phyloP scores from a whole-genome alignment of 805 yeast species.

The Saturnispora saitoi region DNA sequence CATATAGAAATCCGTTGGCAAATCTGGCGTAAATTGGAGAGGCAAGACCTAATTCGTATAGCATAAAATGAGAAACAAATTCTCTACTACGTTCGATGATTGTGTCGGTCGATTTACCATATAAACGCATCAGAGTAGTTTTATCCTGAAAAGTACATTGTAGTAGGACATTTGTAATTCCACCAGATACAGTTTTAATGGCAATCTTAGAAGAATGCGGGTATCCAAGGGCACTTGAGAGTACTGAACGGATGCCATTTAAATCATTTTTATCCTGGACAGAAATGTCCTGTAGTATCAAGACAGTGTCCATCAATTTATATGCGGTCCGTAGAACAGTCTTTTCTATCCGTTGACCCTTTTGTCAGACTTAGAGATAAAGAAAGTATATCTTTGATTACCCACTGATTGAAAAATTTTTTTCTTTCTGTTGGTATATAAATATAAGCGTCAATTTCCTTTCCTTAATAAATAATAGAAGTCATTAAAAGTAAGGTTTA shows the following conservation, averaged over 20 bases:
- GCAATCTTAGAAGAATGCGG: neutral
- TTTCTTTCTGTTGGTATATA: too few species aligned
- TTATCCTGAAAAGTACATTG: slow-evolving; percentile 29
- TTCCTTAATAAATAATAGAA: too few species aligned
- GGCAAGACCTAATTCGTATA: slow-evolving; percentile 53
- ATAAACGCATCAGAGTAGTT: slow-evolving; percentile 52
- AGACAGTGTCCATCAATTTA: neutral
- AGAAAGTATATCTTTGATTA: too few species aligned
- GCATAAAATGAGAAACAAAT: slow-evolving; percentile 57
- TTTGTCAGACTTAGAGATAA: too few species aligned
- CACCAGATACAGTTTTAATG: slow-evolving; percentile 30
- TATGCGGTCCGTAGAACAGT: neutral
- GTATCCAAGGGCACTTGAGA: neutral
- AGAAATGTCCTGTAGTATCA: neutral
- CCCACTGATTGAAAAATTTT: too few species aligned
- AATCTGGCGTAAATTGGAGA: slow-evolving; percentile 62
- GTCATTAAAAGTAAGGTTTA: too few species aligned
- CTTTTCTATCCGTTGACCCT: too few species aligned
- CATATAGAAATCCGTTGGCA: slow-evolving; percentile 66
- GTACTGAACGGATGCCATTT: neutral
- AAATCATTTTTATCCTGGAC: neutral
- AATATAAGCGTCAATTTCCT: too few species aligned
- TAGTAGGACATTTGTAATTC: slow-evolving; percentile 54
- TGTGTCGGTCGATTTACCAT: slow-evolving; percentile 64
- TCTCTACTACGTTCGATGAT: slow-evolving; percentile 71